phyloP scores from a whole-genome alignment of 495 filamentous ascomycete species.

The Pseudevernia furfuracea region DNA sequence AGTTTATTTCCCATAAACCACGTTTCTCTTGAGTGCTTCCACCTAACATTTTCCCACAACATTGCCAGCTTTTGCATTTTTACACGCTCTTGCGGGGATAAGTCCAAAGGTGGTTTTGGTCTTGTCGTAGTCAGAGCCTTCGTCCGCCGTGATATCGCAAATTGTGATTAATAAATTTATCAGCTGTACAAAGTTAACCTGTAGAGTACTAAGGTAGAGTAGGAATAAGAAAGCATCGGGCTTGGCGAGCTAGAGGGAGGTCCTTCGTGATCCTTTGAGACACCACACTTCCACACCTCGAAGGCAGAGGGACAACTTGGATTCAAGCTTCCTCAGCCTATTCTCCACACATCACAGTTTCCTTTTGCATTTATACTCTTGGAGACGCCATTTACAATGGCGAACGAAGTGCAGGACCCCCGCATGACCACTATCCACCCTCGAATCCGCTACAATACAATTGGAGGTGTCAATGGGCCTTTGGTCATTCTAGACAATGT shows the following conservation, averaged over 20 bases:
- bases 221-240: not conserved
- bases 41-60: no score
- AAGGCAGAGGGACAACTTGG: conserved; percentile 6
- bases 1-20: no score
- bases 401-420: conserved; percentile 56
- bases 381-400: conserved; percentile 40
- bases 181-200: not conserved
- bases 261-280: conserved; percentile 1
- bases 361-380: not conserved
- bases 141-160: no score
- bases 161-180: not conserved
- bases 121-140: no score
- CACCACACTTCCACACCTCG: not conserved
- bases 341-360: not conserved
- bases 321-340: not conserved
- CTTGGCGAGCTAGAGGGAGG: conserved; percentile 2
- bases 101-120: no score
- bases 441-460: conserved; percentile 92
- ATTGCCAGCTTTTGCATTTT: no score
- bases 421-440: conserved; percentile 76
- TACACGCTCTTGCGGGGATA: no score
- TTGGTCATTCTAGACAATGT: conserved; percentile 96
- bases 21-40: no score
- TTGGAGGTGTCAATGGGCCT: conserved; percentile 95
- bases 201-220: no score